Conservation (phyloP, 768 basidiomycete genomes). For the Pulveroboletus ravenelii region DNA sequence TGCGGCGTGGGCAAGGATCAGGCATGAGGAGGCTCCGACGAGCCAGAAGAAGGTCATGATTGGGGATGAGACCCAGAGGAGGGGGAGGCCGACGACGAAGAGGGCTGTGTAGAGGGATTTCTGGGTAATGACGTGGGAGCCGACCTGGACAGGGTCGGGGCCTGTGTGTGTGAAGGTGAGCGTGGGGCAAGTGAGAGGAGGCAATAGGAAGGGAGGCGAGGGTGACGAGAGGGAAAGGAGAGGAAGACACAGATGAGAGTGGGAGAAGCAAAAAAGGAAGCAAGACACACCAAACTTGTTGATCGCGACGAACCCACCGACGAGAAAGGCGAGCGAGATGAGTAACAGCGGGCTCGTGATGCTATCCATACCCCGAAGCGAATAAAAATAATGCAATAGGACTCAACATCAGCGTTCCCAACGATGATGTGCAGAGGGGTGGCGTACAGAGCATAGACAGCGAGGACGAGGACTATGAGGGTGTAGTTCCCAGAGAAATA, state of each 20-base stretch:
- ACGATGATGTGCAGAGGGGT: not conserved
- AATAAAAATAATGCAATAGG: not conserved
- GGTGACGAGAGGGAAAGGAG: not conserved
- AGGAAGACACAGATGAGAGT: not conserved
- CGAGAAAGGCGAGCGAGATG: slow-evolving; percentile 79
- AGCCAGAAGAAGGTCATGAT: slow-evolving; percentile 91
- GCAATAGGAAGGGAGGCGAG: not conserved
- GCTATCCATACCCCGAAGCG: slow-evolving; percentile 33
- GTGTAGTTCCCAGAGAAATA: slow-evolving; percentile 92
- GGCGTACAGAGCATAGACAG: slow-evolving; percentile 81
- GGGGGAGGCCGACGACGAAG: slow-evolving; percentile 87
- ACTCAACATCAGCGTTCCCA: not conserved
- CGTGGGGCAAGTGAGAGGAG: not conserved
- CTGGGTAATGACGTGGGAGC: slow-evolving; percentile 79
- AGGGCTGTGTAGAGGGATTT: slow-evolving; percentile 84
- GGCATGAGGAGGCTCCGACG: slow-evolving; percentile 77
- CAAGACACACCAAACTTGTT: slow-evolving; percentile 73
- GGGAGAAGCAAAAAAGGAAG: not conserved
- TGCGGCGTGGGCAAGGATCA: slow-evolving; percentile 83
- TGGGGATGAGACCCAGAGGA: slow-evolving; percentile 76
- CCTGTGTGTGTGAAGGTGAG: slow-evolving; percentile 38
- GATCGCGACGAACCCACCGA: slow-evolving; percentile 87
- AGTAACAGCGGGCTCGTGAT: slow-evolving; percentile 81
- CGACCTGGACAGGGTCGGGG: slow-evolving; percentile 80
- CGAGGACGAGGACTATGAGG: slow-evolving; percentile 67